Base-by-base conservation (phyloP, 176 grass and related monocot genomes). In the Hsuehochloa calcarea region DNA sequence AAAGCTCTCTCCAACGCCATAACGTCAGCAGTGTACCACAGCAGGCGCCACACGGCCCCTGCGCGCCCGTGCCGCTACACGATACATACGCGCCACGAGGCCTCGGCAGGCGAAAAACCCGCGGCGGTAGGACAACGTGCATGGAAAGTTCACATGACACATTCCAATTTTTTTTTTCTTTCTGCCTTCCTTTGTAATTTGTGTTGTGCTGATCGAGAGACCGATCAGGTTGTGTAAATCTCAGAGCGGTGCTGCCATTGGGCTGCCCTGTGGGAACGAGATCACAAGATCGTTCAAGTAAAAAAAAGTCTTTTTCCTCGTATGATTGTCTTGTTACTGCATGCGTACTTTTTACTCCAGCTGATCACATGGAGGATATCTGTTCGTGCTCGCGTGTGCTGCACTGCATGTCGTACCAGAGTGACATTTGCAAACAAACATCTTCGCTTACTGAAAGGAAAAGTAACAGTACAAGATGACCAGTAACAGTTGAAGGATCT, bases 211-310 rank as follows among this genome's bases (percentile, higher is more conserved):
- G 76, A 31, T 62, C 52, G 23, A 43, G 38, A 22, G 25, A 22
- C 44, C 25, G 41, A 49, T 49, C 77, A 12, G 22, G 20, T 1
- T 55, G 22, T 8, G 12, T 56, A 73, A 45, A 45, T 72, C 80
- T 82, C 54, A 62, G 38, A 72, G 80, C 3, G 52, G 68, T 35
- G 80, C 7, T 82, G 68, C 68, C 80, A 46, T 34, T 35, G 27
- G n/a, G 68, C 68, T 82, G 67, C 80, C 80, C 68, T 82, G 67
- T 72, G 68, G 62, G 80, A 82, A 55, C 16, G n/a, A 58, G 37
- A 81, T 69, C 20, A 54, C 35, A 13, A 43, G 66, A 58, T 43
- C 13, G 25, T 17, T 16, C 45, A 37, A 39, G 29, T 52, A 68
- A 66, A 75, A 66, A 75, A 75, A 55, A 3, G 17, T 12, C 0